A percentile compares a stretch with the other conserved stretches of the same genome.
These are phyloP conservation scores for Chalaropsis ovoidea DNA, from an alignment of 2,329 filamentous ascomycete species.

Conservation along the genomic window DNA sequence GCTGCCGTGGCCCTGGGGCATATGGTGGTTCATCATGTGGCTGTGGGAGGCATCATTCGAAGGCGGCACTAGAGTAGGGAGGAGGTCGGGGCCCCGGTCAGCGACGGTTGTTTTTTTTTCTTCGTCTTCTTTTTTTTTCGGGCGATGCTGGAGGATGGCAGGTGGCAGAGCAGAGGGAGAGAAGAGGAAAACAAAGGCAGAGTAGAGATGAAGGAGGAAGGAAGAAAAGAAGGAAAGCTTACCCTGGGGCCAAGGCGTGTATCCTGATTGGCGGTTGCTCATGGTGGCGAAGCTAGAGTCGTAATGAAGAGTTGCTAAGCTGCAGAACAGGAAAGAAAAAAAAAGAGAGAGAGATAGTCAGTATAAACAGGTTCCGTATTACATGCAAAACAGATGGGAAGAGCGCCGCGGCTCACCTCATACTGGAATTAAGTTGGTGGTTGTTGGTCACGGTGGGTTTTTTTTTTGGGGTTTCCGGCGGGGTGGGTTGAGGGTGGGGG, in stretches of 20 bases:
- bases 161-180: constrained; percentile 5
- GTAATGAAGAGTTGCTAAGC: constrained; percentile 21
- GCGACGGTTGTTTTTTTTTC: not conserved
- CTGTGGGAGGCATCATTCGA: constrained; percentile 20
- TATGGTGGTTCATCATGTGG: constrained; percentile 23
- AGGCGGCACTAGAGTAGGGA: constrained; percentile 13
- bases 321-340: constrained; percentile 9
- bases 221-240: not conserved
- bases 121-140: not conserved
- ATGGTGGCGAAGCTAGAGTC: constrained; percentile 23
- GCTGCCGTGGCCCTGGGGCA: constrained; percentile 13
- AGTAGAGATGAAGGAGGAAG: constrained; percentile 6
- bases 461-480: constrained; percentile 14
- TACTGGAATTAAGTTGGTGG: constrained; percentile 20
- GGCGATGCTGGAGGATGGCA: not conserved
- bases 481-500: constrained; percentile 13
- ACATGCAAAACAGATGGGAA: constrained; percentile 18
- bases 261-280: constrained; percentile 24
- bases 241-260: constrained; percentile 20
- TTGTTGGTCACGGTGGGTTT: constrained; percentile 12
- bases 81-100: not conserved
- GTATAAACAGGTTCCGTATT: constrained; percentile 8
- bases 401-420: constrained; percentile 25
- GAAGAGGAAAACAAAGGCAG: constrained; percentile 4
- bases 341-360: constrained; percentile 10